Conservation (phyloP, 2,329 filamentous ascomycete genomes). For the Sporothrix schenckii region DNA sequence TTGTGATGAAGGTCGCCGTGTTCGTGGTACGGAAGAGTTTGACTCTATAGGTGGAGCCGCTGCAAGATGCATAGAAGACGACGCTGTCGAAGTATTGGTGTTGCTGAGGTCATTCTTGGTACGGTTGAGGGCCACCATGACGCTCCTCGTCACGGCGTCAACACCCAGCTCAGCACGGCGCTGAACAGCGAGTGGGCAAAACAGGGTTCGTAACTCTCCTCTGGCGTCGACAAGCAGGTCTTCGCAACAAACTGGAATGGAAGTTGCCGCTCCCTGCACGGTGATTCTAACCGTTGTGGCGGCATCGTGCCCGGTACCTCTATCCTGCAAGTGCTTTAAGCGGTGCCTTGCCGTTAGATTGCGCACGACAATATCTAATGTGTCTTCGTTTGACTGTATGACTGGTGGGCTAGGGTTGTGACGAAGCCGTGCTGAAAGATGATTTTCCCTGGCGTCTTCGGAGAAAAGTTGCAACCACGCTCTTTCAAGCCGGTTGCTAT, state of each 20-base stretch:
- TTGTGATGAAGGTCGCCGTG: neutral
- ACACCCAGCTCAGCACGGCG: constrained; percentile 47
- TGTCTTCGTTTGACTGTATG: constrained; percentile 45
- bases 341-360: constrained; percentile 52
- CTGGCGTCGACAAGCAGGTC: constrained; percentile 53
- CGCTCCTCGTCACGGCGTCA: constrained; percentile 51
- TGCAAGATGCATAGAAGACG: neutral
- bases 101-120: neutral
- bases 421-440: constrained; percentile 46
- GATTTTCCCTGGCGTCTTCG: constrained; percentile 52
- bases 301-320: constrained; percentile 42
- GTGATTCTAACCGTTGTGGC: constrained; percentile 32
- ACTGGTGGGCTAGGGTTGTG: constrained; percentile 43
- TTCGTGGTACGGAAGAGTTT: neutral
- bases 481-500: constrained; percentile 78
- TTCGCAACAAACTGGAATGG: constrained; percentile 52
- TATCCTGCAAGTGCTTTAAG: constrained; percentile 49
- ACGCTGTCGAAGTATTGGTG: neutral
- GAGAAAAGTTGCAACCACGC: constrained; percentile 69
- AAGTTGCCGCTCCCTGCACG: constrained; percentile 30
- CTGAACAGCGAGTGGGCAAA: constrained; percentile 54
- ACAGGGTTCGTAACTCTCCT: constrained; percentile 52
- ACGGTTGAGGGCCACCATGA: constrained; percentile 45
- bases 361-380: constrained; percentile 47
- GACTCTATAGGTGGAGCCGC: neutral